Percentiles rank a stretch among this genome's conserved stretches.
Evolutionary conservation across 208 protist species (phyloP).

Genomic region (Crithidia fasciculata): DNA sequence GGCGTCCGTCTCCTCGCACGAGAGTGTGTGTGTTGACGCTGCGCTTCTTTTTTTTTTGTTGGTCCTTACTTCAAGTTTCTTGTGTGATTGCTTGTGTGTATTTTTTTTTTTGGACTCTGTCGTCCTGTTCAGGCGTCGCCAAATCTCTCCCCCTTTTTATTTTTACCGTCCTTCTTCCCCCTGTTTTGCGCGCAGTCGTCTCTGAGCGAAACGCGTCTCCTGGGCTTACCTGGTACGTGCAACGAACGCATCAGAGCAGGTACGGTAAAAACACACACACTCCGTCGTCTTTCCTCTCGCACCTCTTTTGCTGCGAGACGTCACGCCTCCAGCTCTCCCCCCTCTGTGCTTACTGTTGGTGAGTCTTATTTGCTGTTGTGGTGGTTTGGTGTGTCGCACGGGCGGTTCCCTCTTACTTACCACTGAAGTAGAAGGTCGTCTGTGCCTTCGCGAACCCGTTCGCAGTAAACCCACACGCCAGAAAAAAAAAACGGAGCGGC

Average conservation of each 20-base stretch:
- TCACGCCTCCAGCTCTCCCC: neutral
- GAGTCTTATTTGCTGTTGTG: neutral
- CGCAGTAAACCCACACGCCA: too few relatives aligned
- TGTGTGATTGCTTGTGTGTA: neutral
- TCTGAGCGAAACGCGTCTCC: too few relatives aligned
- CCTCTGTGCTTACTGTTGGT: neutral
- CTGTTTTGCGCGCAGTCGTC: too few relatives aligned
- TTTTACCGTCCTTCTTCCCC: neutral
- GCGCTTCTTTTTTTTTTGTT: neutral
- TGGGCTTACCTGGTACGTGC: too few relatives aligned
- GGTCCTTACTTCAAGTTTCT: neutral
- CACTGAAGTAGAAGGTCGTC: constrained; percentile 14
- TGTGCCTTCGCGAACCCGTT: neutral
- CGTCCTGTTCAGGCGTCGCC: too few relatives aligned
- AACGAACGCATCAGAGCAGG: too few relatives aligned
- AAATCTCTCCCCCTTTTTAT: neutral
- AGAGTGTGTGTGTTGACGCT: constrained; percentile 4
- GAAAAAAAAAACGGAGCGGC: too few relatives aligned
- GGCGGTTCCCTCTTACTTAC: constrained; percentile 11
- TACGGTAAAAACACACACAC: too few relatives aligned
- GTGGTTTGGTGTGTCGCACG: too few relatives aligned
- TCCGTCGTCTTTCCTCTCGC: too few relatives aligned
- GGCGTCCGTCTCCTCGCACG: neutral
- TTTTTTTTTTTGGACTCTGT: neutral
- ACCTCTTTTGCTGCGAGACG: too few relatives aligned